A percentile compares a stretch with the other conserved stretches of the same genome.
Conservation (phyloP, 495 filamentous ascomycete species). For the Penicillium cataractarum region DNA sequence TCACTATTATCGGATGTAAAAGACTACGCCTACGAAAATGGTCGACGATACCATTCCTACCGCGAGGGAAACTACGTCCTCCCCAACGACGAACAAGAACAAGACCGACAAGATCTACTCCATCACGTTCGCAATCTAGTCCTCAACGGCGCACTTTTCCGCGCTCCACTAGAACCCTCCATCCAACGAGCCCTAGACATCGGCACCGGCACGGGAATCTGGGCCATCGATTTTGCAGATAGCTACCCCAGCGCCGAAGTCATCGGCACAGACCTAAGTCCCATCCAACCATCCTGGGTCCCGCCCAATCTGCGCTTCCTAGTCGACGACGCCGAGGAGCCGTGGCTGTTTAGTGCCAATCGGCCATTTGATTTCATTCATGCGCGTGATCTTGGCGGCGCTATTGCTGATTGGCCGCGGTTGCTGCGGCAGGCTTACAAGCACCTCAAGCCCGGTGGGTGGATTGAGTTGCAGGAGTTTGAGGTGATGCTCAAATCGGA, state of each 20-base stretch:
- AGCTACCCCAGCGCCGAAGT: conserved; percentile 57
- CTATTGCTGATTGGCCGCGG: conserved; percentile 50
- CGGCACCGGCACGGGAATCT: conserved; percentile 69
- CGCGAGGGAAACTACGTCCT: conserved; percentile 66
- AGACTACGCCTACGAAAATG: conserved; percentile 55
- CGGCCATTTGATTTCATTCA: conserved; percentile 53
- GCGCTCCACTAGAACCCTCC: conserved; percentile 60
- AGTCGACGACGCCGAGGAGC: conserved; percentile 53
- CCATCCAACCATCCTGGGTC: conserved; percentile 40
- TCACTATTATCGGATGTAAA: conserved; percentile 32
- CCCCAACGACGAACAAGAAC: conserved; percentile 45
- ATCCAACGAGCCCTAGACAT: conserved; percentile 67
- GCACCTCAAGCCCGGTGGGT: conserved; percentile 56
- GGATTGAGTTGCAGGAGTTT: conserved; percentile 59
- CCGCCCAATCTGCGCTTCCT: conserved; percentile 53
- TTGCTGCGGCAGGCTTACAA: conserved; percentile 39
- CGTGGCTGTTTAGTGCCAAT: conserved; percentile 50
- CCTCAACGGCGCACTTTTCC: conserved; percentile 58
- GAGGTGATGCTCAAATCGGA: conserved; percentile 47
- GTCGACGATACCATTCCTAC: conserved; percentile 69
- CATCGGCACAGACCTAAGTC: conserved; percentile 36
- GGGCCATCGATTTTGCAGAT: conserved; percentile 65
- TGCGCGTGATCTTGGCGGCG: conserved; percentile 50
- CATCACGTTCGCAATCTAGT: conserved; percentile 56
- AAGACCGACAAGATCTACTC: conserved; percentile 49